Conservation (phyloP, 352 stramenopile genomes). For the Phytopythium helicoides region DNA sequence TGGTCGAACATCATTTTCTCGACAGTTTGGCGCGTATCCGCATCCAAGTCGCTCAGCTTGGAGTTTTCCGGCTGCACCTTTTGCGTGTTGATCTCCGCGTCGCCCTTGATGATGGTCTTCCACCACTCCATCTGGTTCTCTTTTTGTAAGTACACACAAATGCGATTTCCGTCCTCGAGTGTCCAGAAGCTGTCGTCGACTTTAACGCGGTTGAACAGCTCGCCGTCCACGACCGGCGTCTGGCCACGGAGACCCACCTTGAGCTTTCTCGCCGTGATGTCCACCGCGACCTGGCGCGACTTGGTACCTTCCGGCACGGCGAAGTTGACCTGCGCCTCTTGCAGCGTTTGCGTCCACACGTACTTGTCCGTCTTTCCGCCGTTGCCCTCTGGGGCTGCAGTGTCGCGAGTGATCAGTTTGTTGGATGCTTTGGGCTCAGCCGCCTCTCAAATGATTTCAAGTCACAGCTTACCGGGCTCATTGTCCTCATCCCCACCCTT, state of each 20-base stretch:
- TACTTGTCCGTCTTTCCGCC: slow-evolving; percentile 93
- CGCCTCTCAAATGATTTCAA: slow-evolving; percentile 4
- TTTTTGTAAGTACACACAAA: slow-evolving; percentile 96
- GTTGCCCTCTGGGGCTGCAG: slow-evolving; percentile 88
- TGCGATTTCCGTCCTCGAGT: slow-evolving; percentile 88
- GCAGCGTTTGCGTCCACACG: slow-evolving; percentile 97
- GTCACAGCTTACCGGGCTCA: slow-evolving; percentile 42
- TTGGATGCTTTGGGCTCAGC: slow-evolving; percentile 5
- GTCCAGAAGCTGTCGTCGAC: slow-evolving; percentile 99
- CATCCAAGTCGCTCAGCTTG: slow-evolving; percentile 97
- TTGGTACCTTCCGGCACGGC: slow-evolving; percentile 93
- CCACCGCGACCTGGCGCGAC: slow-evolving; percentile 90
- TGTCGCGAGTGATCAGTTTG: slow-evolving; percentile 1
- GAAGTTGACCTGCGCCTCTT: slow-evolving; percentile 93
- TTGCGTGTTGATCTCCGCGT: slow-evolving; percentile 97
- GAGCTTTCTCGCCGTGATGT: slow-evolving; percentile 90
- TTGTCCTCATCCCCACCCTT: slow-evolving; percentile 59
- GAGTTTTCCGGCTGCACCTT: slow-evolving; percentile 99
- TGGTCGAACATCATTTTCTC: slow-evolving; percentile 99
- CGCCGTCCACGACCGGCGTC: slow-evolving; percentile 84
- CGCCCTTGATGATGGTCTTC: slow-evolving; percentile 94
- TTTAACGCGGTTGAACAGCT: slow-evolving; percentile 94
- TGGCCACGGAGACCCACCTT: slow-evolving; percentile 86
- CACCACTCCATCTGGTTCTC: slow-evolving; percentile 99
- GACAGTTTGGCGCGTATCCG: slow-evolving; percentile 98